Evolutionary conservation across 164 flowering plant species (phyloP).

Genomic region (Magnolia kwangsiensis): DNA sequence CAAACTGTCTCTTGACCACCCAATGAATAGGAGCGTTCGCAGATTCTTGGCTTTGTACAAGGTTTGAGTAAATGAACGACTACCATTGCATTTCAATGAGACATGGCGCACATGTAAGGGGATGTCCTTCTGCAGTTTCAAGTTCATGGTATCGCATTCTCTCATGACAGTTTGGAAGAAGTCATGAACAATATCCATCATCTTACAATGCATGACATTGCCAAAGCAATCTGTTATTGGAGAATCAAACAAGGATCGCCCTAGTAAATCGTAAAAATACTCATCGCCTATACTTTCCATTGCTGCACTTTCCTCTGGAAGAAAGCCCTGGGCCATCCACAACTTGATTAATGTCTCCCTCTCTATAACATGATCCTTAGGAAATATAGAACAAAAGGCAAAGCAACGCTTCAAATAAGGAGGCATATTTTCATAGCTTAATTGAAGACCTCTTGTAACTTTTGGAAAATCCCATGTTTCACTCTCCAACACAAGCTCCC

Average conservation of each 20-base stretch:
- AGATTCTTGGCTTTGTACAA: neutral
- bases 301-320: neutral
- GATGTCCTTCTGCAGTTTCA: neutral
- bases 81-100: neutral
- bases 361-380: neutral
- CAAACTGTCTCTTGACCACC: neutral
- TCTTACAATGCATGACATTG: neutral
- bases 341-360: slow-evolving; percentile 1
- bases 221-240: neutral
- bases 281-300: slow-evolving; percentile 4
- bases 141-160: neutral
- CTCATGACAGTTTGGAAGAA: neutral
- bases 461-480: slow-evolving; percentile 6
- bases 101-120: neutral
- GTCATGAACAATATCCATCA: slow-evolving; percentile 11
- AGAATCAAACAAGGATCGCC: slow-evolving; percentile 9
- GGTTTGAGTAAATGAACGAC: too few relatives aligned
- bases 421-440: slow-evolving; percentile 13
- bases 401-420: slow-evolving; percentile 12
- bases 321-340: slow-evolving; percentile 19
- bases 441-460: neutral
- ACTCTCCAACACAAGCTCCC: slow-evolving; percentile 8
- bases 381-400: slow-evolving; percentile 7
- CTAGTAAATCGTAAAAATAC: slow-evolving; percentile 6
- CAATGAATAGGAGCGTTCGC: neutral